Conservation (phyloP, 2,329 filamentous ascomycete species). For the Paraphoma sp. region DNA sequence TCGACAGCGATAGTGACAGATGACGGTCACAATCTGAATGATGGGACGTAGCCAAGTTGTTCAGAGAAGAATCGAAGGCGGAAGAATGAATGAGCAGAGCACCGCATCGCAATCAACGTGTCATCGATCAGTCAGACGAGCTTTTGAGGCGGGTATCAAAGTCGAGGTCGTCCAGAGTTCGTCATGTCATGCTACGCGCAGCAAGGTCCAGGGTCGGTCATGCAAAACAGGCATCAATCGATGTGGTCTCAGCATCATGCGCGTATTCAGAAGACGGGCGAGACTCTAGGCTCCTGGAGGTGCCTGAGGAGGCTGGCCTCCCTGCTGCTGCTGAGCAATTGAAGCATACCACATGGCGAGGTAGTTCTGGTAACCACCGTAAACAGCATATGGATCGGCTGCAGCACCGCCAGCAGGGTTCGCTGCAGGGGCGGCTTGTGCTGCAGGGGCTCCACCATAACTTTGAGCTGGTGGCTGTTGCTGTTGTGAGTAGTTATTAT, state of each 20-base stretch:
- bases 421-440: constrained; percentile 33
- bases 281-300: constrained; percentile 45
- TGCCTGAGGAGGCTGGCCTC: constrained; percentile 35
- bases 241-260: constrained; percentile 43
- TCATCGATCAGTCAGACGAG: constrained; percentile 27
- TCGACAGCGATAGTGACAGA: constrained; percentile 7
- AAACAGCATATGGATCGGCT: constrained; percentile 70
- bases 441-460: constrained; percentile 35
- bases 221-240: constrained; percentile 47
- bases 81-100: constrained; percentile 14
- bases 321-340: constrained; percentile 57
- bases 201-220: constrained; percentile 38
- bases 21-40: neutral
- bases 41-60: neutral
- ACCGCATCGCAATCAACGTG: constrained; percentile 22
- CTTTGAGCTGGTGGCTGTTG: constrained; percentile 43
- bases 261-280: constrained; percentile 43
- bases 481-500: constrained; percentile 57
- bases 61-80: constrained; percentile 1
- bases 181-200: constrained; percentile 34
- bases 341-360: constrained; percentile 82
- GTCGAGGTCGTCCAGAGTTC: constrained; percentile 23
- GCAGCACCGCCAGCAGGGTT: constrained; percentile 50
- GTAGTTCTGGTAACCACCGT: constrained; percentile 84
- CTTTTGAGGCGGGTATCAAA: constrained; percentile 26